Base-by-base conservation (phyloP, 495 filamentous ascomycete genomes). In the Penicillium herquei region DNA sequence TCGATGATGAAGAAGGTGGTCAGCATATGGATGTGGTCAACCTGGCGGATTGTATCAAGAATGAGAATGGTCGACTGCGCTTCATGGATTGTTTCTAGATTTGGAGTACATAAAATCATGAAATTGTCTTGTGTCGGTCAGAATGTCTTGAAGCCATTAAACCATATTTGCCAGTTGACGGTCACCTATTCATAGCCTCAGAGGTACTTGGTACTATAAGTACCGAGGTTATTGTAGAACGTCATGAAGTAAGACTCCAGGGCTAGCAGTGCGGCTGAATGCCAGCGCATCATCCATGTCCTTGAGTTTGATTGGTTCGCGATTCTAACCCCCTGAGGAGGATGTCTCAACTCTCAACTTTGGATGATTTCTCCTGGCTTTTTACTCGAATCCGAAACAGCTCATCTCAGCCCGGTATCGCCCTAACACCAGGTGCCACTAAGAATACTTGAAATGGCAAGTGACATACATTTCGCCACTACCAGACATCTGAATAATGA, bases 71-170 rank as follows among this genome's bases (percentile, higher is more conserved):
- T 7, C 49, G 49, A 33, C 48, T 66, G 49, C 50, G 46, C 3
- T 68, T 49, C 55, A 68, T 68, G 65, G 56, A 61, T 37, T 68
- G 65, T 55, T 65, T 68, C 50, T 68, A 65, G 42, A 7, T n/a
- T n/a, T 42, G 17, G 14, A 17, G 11, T 26, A 11, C 18, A 13
- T 31, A 30, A n/a, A 13, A 26, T 26, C 14, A 10, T n/a, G 21
- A 26, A 26, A 2, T 26, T 26, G 21, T 26, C 21, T 26, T 26
- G 21, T 26, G 4, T 26, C 21, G 21, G 21, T 26, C 21, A 26
- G 21, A 26, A 26, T 26, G 21, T 26, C 21, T 26, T 26, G 21
- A 26, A 26, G 21, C 21, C 21, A 26, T 26, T n/a, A n/a, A n/a
- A n/a, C n/a, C n/a, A 26, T 2, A 4, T 26, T 26, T 26, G 4